Percentiles rank a stretch among this genome's conserved stretches.
Conservation (phyloP, 164 flowering plant species). For the Annona cherimola region DNA sequence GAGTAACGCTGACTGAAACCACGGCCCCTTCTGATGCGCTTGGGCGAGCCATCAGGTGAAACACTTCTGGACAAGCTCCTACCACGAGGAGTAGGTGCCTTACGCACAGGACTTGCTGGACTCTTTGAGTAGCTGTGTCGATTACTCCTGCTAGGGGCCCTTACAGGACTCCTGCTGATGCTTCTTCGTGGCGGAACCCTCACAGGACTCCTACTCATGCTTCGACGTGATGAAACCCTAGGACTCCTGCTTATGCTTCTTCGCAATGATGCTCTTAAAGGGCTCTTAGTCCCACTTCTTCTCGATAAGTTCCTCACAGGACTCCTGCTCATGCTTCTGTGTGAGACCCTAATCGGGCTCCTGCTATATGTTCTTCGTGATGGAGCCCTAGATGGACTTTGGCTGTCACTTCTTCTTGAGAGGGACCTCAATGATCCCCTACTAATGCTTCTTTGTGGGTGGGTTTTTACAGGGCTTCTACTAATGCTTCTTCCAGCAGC, state of each 20-base stretch:
- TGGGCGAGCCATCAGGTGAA: slow-evolving; percentile 82
- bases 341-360: slow-evolving; percentile 34
- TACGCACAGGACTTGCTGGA: slow-evolving; percentile 47
- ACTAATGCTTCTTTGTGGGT: slow-evolving; percentile 37
- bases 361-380: slow-evolving; percentile 35
- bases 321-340: slow-evolving; percentile 37
- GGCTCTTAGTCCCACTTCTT: slow-evolving; percentile 26
- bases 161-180: slow-evolving; percentile 40
- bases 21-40: slow-evolving; percentile 87
- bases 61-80: slow-evolving; percentile 79
- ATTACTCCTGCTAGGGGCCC: slow-evolving; percentile 40
- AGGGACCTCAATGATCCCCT: slow-evolving; percentile 33
- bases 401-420: slow-evolving; percentile 34
- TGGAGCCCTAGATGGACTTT: slow-evolving; percentile 39
- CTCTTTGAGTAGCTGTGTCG: slow-evolving; percentile 69
- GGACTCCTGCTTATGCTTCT: slow-evolving; percentile 49
- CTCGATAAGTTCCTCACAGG: slow-evolving; percentile 25
- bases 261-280: slow-evolving; percentile 20
- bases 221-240: slow-evolving; percentile 29
- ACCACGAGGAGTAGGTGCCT: slow-evolving; percentile 58
- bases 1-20: slow-evolving; percentile 92
- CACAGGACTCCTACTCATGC: slow-evolving; percentile 40
- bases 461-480: slow-evolving; percentile 42
- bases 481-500: slow-evolving; percentile 35
- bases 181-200: slow-evolving; percentile 33